Conservation (phyloP, 2,329 filamentous ascomycete genomes). For the Aspergillus clavatus region DNA sequence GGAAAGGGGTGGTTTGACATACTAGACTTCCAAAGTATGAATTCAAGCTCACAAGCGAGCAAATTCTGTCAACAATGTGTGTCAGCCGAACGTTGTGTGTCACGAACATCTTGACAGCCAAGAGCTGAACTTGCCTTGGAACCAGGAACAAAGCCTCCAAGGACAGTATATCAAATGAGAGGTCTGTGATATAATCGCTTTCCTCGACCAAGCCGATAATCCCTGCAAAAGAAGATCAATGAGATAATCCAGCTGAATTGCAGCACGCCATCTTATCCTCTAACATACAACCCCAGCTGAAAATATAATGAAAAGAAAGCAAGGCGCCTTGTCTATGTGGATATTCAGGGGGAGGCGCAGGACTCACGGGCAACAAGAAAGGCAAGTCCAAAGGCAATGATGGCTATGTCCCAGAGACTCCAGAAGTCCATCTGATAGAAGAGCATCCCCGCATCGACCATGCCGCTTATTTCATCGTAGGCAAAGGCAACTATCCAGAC, state of each 20-base stretch:
- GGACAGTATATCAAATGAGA: conserved; percentile 83
- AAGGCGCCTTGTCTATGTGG: too few species aligned
- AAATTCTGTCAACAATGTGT: conserved; percentile 54
- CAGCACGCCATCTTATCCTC: background rate
- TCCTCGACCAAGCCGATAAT: conserved; percentile 60
- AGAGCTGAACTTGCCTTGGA: conserved; percentile 49
- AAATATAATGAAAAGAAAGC: too few species aligned
- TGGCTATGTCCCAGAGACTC: conserved; percentile 69
- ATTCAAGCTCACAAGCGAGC: conserved; percentile 78
- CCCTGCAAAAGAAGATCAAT: conserved; percentile 42
- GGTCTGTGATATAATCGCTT: conserved; percentile 62
- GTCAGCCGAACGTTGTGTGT: conserved; percentile 13
- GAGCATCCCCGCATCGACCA: conserved; percentile 76
- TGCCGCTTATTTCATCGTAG: conserved; percentile 82
- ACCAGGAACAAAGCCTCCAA: conserved; percentile 87
- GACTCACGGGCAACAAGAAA: conserved; percentile 69
- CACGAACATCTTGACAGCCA: conserved; percentile 2
- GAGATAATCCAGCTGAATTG: background rate
- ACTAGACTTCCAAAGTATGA: conserved; percentile 68
- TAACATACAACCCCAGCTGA: conserved; percentile 3
- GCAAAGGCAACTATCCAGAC: conserved; percentile 83
- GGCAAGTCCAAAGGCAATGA: conserved; percentile 65
- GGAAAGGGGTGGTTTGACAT: conserved; percentile 19
- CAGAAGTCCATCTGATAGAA: conserved; percentile 83
- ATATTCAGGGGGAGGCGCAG: too few species aligned